phyloP scores from a whole-genome alignment of 192 early-diverging fungal genomes.

The Backusella macrospora region DNA sequence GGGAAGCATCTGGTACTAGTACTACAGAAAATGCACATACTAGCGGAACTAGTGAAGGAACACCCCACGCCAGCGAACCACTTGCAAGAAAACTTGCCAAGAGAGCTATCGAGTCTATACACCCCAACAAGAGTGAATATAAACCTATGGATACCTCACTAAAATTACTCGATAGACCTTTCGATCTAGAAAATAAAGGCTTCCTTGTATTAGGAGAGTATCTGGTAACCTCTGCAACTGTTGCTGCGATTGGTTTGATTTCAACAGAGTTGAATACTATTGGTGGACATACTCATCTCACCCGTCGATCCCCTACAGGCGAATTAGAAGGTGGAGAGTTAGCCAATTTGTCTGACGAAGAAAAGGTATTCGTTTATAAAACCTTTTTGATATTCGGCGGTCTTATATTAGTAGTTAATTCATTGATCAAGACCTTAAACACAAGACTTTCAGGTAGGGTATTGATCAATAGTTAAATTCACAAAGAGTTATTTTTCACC shows the following conservation, averaged over 20 bases:
- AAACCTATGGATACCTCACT: background rate
- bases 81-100: conserved; percentile 11
- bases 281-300: background rate
- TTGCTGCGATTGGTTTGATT: background rate
- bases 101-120: background rate
- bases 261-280: background rate
- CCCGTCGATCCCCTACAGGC: background rate
- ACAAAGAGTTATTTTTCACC: too few relatives aligned
- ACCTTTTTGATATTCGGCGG: conserved; percentile 41
- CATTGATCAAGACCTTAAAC: conserved; percentile 40
- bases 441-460: conserved; percentile 39
- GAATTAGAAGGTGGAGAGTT: background rate
- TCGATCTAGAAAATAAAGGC: background rate
- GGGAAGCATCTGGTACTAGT: background rate
- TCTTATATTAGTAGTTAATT: conserved; percentile 33
- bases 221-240: background rate
- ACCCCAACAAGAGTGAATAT: conserved; percentile 8
- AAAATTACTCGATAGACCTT: background rate
- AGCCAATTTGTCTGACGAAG: conserved; percentile 22
- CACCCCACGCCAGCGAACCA: background rate
- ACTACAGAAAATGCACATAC: background rate
- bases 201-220: conserved; percentile 10
- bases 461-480: background rate
- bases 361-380: conserved; percentile 43
- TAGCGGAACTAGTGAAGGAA: background rate